A percentile compares a stretch with the other conserved stretches of the same genome.
Conservation (phyloP, 352 stramenopile species). For the Pythium myriotylum region DNA sequence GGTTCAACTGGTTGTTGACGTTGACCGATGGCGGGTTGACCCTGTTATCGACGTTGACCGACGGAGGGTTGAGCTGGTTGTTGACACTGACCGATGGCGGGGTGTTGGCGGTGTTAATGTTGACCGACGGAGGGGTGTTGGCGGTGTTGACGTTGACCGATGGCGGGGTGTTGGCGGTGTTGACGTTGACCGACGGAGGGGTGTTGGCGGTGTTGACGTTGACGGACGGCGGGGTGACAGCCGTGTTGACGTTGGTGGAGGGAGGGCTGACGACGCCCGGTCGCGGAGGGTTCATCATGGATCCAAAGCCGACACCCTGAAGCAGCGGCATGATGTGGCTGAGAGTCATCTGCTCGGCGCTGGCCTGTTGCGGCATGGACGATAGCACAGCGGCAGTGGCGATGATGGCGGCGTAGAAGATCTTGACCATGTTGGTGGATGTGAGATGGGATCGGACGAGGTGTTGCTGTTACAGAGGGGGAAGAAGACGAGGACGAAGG, state of each 20-base stretch:
- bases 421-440: slow-evolving; percentile 14
- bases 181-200: too few species aligned
- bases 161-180: not conserved
- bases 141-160: slow-evolving; percentile 3
- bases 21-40: too few species aligned
- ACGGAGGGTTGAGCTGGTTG: too few species aligned
- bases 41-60: too few species aligned
- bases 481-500: too few species aligned
- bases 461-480: too few species aligned
- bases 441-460: too few species aligned
- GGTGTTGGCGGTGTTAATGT: too few species aligned
- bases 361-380: not conserved
- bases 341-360: slow-evolving; percentile 4
- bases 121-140: not conserved
- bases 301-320: slow-evolving; percentile 1
- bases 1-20: too few species aligned
- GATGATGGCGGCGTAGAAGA: not conserved
- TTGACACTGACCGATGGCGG: too few species aligned
- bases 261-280: slow-evolving; percentile 3
- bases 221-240: not conserved
- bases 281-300: not conserved
- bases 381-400: not conserved
- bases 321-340: slow-evolving; percentile 7
- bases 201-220: too few species aligned
- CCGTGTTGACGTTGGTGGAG: not conserved